phyloP scores from a whole-genome alignment of 108 stramenopile genomes.

The Epithemia pelagica region DNA sequence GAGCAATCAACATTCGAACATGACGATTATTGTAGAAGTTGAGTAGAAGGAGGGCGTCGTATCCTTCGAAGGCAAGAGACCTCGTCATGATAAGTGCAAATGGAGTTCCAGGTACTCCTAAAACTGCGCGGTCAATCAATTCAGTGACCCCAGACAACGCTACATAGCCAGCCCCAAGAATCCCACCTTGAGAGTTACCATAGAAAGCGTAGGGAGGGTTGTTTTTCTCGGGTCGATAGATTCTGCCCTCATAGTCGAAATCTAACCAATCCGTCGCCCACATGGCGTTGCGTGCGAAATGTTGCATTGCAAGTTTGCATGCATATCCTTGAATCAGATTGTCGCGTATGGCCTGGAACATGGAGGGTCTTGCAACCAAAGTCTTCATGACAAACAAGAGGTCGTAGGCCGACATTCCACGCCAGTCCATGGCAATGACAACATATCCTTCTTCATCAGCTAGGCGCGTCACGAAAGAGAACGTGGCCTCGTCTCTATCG shows the following conservation, averaged over 20 bases:
- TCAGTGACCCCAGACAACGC: conserved; percentile 26
- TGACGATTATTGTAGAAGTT: conserved; percentile 63
- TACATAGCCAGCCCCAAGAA: conserved; percentile 64
- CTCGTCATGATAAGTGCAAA: conserved; percentile 60
- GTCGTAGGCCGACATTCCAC: conserved; percentile 50
- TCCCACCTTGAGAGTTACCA: conserved; percentile 75
- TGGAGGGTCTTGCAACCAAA: conserved; percentile 16
- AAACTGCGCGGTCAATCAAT: conserved; percentile 49
- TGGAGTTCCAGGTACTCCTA: conserved; percentile 68
- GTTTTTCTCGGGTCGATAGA: conserved; percentile 8
- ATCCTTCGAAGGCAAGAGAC: conserved; percentile 47
- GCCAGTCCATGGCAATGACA: conserved; percentile 47
- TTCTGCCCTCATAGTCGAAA: conserved; percentile 5
- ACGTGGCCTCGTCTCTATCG: conserved; percentile 31
- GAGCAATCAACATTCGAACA: conserved; percentile 48
- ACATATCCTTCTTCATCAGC: conserved; percentile 45
- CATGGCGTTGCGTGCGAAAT: conserved; percentile 21
- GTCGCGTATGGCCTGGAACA: conserved; percentile 19
- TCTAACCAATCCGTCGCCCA: conserved; percentile 16
- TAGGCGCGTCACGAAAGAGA: conserved; percentile 24
- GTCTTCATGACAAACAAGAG: conserved; percentile 29
- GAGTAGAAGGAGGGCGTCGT: conserved; percentile 44
- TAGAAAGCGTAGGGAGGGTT: conserved; percentile 39
- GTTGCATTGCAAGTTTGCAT: conserved; percentile 30
- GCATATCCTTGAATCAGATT: conserved; percentile 49